These are phyloP conservation scores for Colletotrichum orchidophilum DNA, from an alignment of 2,329 filamentous ascomycete genomes.

Conservation along the genomic window DNA sequence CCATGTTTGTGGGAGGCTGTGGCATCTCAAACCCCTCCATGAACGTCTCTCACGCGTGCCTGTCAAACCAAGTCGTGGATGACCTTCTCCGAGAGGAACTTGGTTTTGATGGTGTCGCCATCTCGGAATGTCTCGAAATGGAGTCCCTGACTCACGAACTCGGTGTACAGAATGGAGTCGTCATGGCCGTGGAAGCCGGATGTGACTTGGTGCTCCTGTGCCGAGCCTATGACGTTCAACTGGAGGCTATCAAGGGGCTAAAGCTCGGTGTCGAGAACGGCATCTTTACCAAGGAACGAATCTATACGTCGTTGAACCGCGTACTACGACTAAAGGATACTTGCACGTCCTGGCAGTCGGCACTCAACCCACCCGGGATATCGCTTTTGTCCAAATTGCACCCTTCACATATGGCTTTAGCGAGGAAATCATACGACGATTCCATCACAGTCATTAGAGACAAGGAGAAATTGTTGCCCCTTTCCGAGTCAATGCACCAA, in stretches of 20 bases:
- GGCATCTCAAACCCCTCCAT: slow-evolving; percentile 91
- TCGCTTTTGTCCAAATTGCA: slow-evolving; percentile 82
- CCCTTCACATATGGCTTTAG: slow-evolving; percentile 81
- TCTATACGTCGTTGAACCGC: slow-evolving; percentile 81
- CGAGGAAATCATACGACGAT: slow-evolving; percentile 86
- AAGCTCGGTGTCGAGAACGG: slow-evolving; percentile 91
- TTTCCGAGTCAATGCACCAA: slow-evolving; percentile 82
- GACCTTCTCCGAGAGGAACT: slow-evolving; percentile 88
- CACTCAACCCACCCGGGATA: slow-evolving; percentile 86
- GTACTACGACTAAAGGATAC: slow-evolving; percentile 83
- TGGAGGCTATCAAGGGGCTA: slow-evolving; percentile 90
- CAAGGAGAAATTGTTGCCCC: slow-evolving; percentile 83
- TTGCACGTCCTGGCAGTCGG: slow-evolving; percentile 91
- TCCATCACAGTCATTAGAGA: slow-evolving; percentile 95
- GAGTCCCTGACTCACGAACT: slow-evolving; percentile 95
- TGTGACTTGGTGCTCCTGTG: slow-evolving; percentile 93
- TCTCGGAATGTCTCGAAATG: slow-evolving; percentile 97
- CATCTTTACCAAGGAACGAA: slow-evolving; percentile 82
- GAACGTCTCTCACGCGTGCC: slow-evolving; percentile 94
- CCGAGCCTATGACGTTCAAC: slow-evolving; percentile 85
- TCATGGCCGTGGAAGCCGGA: slow-evolving; percentile 97
- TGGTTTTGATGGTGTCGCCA: slow-evolving; percentile 89
- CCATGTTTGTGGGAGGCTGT: slow-evolving; percentile 95
- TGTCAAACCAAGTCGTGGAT: slow-evolving; percentile 93
- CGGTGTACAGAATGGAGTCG: slow-evolving; percentile 94